Conservation (phyloP, 192 early-diverging fungal genomes). For the Umbelopsis vinacea region DNA sequence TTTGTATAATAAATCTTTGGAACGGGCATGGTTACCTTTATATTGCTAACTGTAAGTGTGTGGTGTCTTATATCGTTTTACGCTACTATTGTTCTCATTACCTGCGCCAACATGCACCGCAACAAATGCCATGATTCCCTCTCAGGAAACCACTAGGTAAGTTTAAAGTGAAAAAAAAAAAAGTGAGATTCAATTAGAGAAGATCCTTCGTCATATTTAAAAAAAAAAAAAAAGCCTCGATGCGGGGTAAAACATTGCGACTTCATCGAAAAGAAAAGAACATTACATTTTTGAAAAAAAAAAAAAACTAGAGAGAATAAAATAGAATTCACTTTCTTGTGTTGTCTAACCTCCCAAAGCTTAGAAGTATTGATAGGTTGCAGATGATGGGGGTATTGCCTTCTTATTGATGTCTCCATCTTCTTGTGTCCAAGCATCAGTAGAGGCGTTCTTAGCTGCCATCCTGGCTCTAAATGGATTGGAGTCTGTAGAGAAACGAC, state of each 20-base stretch:
- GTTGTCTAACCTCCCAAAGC: neutral
- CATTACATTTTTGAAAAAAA: neutral
- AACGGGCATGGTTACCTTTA: conserved; percentile 5
- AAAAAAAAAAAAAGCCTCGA: neutral
- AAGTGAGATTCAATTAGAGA: neutral
- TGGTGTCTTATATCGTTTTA: neutral
- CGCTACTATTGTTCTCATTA: conserved; percentile 10
- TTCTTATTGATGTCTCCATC: conserved; percentile 13
- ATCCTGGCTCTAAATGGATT: conserved; percentile 18
- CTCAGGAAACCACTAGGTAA: neutral
- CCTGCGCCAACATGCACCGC: conserved; percentile 60
- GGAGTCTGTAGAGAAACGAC: conserved; percentile 16
- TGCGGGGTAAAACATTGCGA: neutral
- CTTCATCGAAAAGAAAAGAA: neutral
- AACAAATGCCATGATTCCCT: conserved; percentile 37
- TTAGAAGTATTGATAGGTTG: conserved; percentile 3
- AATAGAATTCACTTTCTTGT: no score
- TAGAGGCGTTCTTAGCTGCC: conserved; percentile 5
- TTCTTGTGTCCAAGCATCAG: conserved; percentile 16
- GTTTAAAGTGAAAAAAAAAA: neutral
- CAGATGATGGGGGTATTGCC: conserved; percentile 3
- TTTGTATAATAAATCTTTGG: neutral
- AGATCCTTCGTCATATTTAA: neutral
- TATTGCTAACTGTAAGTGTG: neutral
- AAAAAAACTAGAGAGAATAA: neutral